Evolutionary conservation across 169 alveolate genomes (phyloP), one percentile per base, ranked within the genome.

Genomic region (Plasmodium fragile): DNA sequence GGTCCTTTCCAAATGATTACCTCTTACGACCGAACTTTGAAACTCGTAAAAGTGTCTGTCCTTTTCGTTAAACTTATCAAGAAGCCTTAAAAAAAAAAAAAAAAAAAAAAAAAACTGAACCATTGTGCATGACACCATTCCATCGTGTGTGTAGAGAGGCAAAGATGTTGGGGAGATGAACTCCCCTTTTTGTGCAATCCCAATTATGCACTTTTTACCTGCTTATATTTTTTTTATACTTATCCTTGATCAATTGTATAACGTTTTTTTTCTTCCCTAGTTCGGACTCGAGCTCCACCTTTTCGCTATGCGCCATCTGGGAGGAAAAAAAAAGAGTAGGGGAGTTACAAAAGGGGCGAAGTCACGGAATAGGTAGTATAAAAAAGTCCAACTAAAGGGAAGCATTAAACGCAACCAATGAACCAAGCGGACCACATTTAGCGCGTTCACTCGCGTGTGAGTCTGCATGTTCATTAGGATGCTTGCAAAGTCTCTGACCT

Each of bases 31-130:
- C 43, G 49, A 87, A 39, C 28, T 77, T 87, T 78, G 93, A 41
- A 87, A 32, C 22, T 87, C 93, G 52, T 87, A 34, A n/a, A 87
- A 77, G 82, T 59, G 59, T 78, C 43, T 87, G 22, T 87, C 93
- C 87, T 87, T 87, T 87, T 87, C 90, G 45, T 87, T 72, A 49
- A 77, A 87, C 22, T 87, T 87, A 16, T 87, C 89, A 18, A 87
- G 53, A 55, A 87, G 32, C 30, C 93, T 87, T 49, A 49, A 49
- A 16, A 49, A 45, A 49, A 13, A 49, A 49, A 45, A 11, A 39
- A 39, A 39, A n/a, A 4, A 39, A 84, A 8, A 55, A 18, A 45
- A 55, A 82, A 81, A 49, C 16, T 28, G 43, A 22, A 45, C 25
- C n/a, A 81, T 32, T 45, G 32, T 79, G 34, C 71, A 22, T 7